phyloP scores from a whole-genome alignment of 805 yeast species.

The Candida silvicultrix region DNA sequence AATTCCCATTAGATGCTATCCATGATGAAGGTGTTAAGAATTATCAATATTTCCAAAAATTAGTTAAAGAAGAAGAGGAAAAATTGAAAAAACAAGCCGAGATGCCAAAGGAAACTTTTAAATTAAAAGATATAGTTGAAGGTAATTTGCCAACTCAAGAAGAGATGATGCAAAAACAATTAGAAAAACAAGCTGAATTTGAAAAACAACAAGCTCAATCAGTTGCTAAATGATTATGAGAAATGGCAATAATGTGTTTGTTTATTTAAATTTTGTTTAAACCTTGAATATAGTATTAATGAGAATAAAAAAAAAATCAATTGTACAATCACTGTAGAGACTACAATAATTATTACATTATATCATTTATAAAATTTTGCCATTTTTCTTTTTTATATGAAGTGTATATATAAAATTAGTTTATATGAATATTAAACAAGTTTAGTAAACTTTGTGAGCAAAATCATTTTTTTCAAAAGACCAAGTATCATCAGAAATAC shows the following conservation, averaged over 20 bases:
- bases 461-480: constrained; percentile 50
- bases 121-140: constrained; percentile 77
- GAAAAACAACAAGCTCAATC: constrained; percentile 15
- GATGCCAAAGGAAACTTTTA: constrained; percentile 75
- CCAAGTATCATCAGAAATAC: constrained; percentile 95
- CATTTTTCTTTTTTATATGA: neutral
- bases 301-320: too few relatives aligned
- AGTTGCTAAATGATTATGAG: neutral
- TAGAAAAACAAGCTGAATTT: constrained; percentile 35
- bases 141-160: constrained; percentile 79
- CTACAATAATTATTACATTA: neutral
- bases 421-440: neutral
- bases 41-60: constrained; percentile 74
- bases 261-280: neutral
- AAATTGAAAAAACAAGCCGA: constrained; percentile 58
- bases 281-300: neutral
- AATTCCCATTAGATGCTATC: constrained; percentile 72
- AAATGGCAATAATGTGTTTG: neutral
- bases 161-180: constrained; percentile 40
- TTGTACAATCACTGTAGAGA: too few relatives aligned
- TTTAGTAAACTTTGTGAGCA: constrained; percentile 25
- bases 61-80: constrained; percentile 79
- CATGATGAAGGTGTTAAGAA: constrained; percentile 91
- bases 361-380: too few relatives aligned
- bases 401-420: neutral